Evolutionary conservation across 1,284 basidiomycete species (phyloP).

Genomic region (Cutaneotrichosporon curvatum): DNA sequence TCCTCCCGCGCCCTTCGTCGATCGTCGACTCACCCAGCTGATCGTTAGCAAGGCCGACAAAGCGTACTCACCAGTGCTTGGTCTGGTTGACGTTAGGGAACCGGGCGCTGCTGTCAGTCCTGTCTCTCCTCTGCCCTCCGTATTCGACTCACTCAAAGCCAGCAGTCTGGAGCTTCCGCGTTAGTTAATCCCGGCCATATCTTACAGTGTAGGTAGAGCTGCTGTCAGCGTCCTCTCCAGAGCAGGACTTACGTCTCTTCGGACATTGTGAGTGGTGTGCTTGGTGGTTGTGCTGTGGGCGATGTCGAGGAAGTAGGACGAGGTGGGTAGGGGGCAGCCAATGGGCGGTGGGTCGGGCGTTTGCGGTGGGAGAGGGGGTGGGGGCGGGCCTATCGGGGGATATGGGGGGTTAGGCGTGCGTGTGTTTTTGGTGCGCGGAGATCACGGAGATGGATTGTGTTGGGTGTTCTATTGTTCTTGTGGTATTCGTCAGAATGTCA

Average conservation of each 20-base stretch:
- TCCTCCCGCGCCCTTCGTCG: too few relatives aligned
- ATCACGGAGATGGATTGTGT: too few relatives aligned
- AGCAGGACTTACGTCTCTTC: constrained; percentile 36
- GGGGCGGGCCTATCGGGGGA: too few relatives aligned
- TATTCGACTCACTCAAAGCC: constrained; percentile 45
- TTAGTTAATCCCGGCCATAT: background rate
- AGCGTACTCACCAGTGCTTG: constrained; percentile 68
- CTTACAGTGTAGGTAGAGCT: constrained; percentile 43
- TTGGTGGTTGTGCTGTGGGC: constrained; percentile 5
- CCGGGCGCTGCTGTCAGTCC: constrained; percentile 55
- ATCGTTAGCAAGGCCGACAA: background rate
- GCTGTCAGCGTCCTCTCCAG: constrained; percentile 4
- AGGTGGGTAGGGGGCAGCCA: background rate
- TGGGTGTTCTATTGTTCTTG: too few relatives aligned
- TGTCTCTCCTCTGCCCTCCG: too few relatives aligned
- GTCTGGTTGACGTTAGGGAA: constrained; percentile 97
- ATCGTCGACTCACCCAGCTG: constrained; percentile 20
- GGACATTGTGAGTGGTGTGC: constrained; percentile 26
- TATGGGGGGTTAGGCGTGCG: too few relatives aligned
- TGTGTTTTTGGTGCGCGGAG: too few relatives aligned
- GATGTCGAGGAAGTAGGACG: background rate
- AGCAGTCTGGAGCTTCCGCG: constrained; percentile 44
- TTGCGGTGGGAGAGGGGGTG: too few relatives aligned
- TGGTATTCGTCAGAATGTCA: too few relatives aligned
- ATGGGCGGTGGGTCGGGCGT: too few relatives aligned